Evolutionary conservation across 2,329 filamentous ascomycete species (phyloP).

Genomic region (Pezicula carpinea): DNA sequence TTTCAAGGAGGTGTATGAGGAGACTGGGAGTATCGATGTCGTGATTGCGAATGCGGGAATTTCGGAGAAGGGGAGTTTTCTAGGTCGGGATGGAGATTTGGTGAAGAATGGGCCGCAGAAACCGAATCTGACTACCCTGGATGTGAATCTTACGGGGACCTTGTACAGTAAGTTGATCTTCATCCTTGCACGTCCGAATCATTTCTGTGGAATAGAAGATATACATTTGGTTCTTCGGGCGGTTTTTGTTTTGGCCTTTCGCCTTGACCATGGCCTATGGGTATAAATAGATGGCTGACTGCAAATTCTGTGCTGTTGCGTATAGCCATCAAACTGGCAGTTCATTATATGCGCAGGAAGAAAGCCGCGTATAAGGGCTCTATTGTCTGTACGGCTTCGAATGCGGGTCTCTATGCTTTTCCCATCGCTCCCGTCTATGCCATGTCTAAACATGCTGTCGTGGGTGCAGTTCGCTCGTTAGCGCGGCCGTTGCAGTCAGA

Average conservation of each 20-base stretch:
- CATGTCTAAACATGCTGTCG: conserved; percentile 41
- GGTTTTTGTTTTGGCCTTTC: too few relatives aligned
- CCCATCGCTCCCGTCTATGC: conserved; percentile 46
- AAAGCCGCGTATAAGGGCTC: conserved; percentile 20
- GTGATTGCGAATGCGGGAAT: conserved; percentile 27
- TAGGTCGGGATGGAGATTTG: conserved; percentile 7
- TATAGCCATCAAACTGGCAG: conserved; percentile 44
- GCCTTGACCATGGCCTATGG: too few relatives aligned
- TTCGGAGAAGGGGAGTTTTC: conserved; percentile 12
- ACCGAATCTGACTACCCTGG: conserved; percentile 18
- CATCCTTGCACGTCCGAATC: not conserved
- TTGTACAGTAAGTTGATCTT: conserved; percentile 15
- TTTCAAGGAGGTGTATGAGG: conserved; percentile 17
- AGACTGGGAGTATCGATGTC: conserved; percentile 22
- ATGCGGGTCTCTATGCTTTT: conserved; percentile 48
- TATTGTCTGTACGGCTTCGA: conserved; percentile 49
- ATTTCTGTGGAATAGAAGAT: not conserved
- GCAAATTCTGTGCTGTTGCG: too few relatives aligned
- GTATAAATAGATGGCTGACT: too few relatives aligned
- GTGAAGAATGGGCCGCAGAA: conserved; percentile 6
- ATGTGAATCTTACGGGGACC: conserved; percentile 20
- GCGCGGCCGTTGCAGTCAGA: conserved; percentile 33
- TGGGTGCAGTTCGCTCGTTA: conserved; percentile 46
- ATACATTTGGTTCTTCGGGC: too few relatives aligned
- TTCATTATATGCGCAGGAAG: conserved; percentile 46